phyloP scores from a whole-genome alignment of 768 basidiomycete species.

The Podaxis rugospora region DNA sequence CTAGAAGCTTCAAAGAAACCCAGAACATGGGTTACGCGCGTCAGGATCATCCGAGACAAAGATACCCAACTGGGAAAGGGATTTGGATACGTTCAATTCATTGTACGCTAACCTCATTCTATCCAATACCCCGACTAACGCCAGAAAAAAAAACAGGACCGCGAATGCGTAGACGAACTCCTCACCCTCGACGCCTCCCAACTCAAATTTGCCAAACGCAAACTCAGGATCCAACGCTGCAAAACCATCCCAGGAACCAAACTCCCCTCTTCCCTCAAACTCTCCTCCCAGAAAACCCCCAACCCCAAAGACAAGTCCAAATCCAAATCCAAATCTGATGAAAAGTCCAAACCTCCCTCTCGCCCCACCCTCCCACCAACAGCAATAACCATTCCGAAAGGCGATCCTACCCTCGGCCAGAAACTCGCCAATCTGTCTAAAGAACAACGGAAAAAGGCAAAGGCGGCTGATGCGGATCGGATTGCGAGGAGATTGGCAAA shows the following conservation, averaged over 20 bases:
- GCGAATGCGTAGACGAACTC: slow-evolving; percentile 88
- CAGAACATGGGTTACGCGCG: slow-evolving; percentile 68
- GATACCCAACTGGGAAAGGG: slow-evolving; percentile 95
- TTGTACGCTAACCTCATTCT: slow-evolving; percentile 42
- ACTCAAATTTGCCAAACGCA: slow-evolving; percentile 91
- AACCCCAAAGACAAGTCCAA: background rate
- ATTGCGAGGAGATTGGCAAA: slow-evolving; percentile 83
- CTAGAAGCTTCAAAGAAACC: slow-evolving; percentile 29
- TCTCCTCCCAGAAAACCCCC: slow-evolving; percentile 15
- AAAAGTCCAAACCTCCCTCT: slow-evolving; percentile 14
- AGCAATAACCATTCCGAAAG: slow-evolving; percentile 53
- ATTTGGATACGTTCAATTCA: slow-evolving; percentile 89
- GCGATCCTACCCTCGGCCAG: slow-evolving; percentile 78
- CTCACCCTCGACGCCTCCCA: slow-evolving; percentile 72
- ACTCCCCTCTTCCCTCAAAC: slow-evolving; percentile 17
- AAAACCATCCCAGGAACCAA: slow-evolving; percentile 55
- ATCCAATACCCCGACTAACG: background rate
- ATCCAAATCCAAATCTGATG: background rate
- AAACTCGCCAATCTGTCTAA: slow-evolving; percentile 75
- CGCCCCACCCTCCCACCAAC: slow-evolving; percentile 15
- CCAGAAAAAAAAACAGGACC: slow-evolving; percentile 51
- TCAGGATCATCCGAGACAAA: slow-evolving; percentile 86
- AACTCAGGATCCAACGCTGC: slow-evolving; percentile 86
- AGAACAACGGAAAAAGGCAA: slow-evolving; percentile 80
- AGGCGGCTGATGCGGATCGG: slow-evolving; percentile 75